phyloP scores from a whole-genome alignment of 176 grass and related monocot genomes.

The Otatea glauca region DNA sequence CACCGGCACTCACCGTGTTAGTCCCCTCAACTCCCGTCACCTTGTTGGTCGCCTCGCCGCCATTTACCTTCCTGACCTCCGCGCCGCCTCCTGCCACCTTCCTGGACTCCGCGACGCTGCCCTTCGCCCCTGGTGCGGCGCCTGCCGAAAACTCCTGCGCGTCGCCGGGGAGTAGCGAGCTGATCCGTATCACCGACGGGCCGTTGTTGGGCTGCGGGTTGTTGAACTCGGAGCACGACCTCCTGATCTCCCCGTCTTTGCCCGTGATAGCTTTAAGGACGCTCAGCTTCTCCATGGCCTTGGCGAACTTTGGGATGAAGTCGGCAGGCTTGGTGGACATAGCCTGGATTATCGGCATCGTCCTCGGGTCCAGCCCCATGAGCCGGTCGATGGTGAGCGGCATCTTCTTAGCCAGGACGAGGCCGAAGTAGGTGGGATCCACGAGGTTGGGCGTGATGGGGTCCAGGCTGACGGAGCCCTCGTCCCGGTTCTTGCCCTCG shows the following conservation, averaged over 20 bases:
- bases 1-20: neutral
- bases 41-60: neutral
- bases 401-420: conserved; percentile 50
- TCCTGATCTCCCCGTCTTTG: conserved; percentile 62
- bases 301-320: conserved; percentile 46
- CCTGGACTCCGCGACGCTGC: neutral
- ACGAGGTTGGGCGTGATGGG: conserved; percentile 29
- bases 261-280: conserved; percentile 53
- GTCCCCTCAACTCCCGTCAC: neutral
- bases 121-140: neutral
- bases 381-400: conserved; percentile 63
- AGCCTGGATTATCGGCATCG: conserved; percentile 36
- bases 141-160: neutral
- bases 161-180: conserved; percentile 30
- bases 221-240: conserved; percentile 55
- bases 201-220: conserved; percentile 4
- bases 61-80: neutral
- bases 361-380: conserved; percentile 30
- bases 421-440: conserved; percentile 55
- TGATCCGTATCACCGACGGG: conserved; percentile 44
- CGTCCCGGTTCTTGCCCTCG: conserved; percentile 16
- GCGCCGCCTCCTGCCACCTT: neutral
- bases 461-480: conserved; percentile 46
- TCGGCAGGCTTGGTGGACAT: conserved; percentile 32
- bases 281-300: conserved; percentile 62